Evolutionary conservation across 805 yeast species (phyloP).

Genomic region (Candida gorgasii): DNA sequence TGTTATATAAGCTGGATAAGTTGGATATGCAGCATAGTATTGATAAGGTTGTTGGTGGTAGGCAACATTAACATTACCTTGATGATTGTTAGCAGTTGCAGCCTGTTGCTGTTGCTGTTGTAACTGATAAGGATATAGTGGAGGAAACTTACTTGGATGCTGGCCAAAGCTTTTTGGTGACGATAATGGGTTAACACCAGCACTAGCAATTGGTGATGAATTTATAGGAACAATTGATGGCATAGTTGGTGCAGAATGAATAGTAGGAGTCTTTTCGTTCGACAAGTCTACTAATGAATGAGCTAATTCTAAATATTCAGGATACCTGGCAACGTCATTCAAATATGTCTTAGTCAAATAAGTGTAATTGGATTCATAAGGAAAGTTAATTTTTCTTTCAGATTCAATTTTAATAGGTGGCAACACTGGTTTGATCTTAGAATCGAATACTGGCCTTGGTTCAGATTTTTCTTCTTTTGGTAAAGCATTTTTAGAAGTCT

Average conservation of each 20-base stretch:
- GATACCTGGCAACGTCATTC: constrained; percentile 49
- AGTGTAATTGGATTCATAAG: constrained; percentile 54
- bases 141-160: constrained; percentile 13
- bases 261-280: not conserved
- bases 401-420: constrained; percentile 20
- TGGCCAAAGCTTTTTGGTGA: constrained; percentile 1
- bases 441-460: constrained; percentile 37
- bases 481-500: constrained; percentile 25
- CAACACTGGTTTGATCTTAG: constrained; percentile 28
- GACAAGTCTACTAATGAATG: constrained; percentile 41
- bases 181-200: not conserved
- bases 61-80: too few species aligned
- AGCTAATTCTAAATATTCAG: constrained; percentile 50
- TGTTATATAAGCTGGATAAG: constrained; percentile 10
- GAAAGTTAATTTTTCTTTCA: constrained; percentile 48
- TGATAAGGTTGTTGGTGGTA: constrained; percentile 11
- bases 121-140: constrained; percentile 19
- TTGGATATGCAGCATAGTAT: constrained; percentile 12
- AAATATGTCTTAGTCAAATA: constrained; percentile 50
- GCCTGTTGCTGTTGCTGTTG: constrained; percentile 10
- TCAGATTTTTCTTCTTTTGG: constrained; percentile 9
- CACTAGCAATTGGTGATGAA: constrained; percentile 6
- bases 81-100: constrained; percentile 2
- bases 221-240: not conserved
- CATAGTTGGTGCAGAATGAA: constrained; percentile 2